Evolutionary conservation across 306 rosid genomes (phyloP).

Genomic region (Hippophae rhamnoides): DNA sequence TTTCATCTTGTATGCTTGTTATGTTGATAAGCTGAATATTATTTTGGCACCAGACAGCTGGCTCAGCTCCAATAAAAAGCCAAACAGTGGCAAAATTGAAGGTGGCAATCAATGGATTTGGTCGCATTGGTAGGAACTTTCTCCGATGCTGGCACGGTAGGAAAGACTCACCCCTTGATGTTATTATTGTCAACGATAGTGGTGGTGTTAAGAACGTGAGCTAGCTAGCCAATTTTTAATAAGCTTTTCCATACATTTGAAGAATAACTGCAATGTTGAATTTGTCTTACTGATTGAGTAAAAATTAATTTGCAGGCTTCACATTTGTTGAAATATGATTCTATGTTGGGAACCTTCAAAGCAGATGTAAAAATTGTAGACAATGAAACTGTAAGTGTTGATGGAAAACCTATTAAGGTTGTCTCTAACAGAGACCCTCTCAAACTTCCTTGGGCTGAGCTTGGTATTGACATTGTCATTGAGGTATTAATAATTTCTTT

Average conservation of each 20-base stretch:
- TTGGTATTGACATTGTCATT: conserved; percentile 94
- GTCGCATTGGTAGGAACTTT: conserved; percentile 93
- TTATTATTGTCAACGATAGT: conserved; percentile 47
- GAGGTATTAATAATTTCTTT: conserved; percentile 38
- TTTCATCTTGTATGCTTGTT: too few species aligned
- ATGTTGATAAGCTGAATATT: too few species aligned
- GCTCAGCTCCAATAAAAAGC: conserved; percentile 52
- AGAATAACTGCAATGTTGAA: too few species aligned
- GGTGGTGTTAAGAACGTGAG: too few species aligned
- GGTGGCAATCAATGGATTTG: conserved; percentile 97
- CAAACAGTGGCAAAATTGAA: conserved; percentile 91
- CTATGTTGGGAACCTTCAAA: conserved; percentile 87
- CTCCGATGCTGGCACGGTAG: conserved; percentile 99
- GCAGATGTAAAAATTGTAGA: conserved; percentile 74
- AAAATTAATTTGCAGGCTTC: conserved; percentile 34
- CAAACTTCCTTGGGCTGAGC: conserved; percentile 94
- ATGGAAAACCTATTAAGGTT: conserved; percentile 88
- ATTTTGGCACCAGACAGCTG: conserved; percentile 31
- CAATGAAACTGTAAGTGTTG: conserved; percentile 64
- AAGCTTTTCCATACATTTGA: too few species aligned
- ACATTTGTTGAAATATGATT: conserved; percentile 88
- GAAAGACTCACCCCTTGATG: conserved; percentile 86
- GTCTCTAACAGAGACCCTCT: conserved; percentile 89
- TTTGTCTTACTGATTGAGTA: neutral
- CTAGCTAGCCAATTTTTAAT: neutral